A percentile compares a stretch with the other conserved stretches of the same genome.
phyloP scores from a whole-genome alignment of 768 basidiomycete genomes.

The Auriculariales sp. region DNA sequence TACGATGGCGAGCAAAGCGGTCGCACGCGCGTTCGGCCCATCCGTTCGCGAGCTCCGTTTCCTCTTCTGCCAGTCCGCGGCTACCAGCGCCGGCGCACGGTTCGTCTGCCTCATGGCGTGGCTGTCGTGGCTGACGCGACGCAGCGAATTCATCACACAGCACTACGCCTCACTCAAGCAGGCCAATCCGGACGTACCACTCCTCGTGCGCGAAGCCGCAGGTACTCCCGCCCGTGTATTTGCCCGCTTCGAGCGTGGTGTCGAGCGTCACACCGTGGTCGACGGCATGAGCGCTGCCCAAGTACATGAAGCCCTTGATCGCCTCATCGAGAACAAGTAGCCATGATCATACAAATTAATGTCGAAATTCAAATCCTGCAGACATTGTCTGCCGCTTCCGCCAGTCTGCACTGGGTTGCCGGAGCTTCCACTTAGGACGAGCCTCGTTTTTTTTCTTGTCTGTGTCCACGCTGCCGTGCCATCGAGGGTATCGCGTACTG shows the following conservation, averaged over 20 bases:
- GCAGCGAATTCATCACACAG: conserved; percentile 65
- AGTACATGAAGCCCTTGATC: conserved; percentile 5
- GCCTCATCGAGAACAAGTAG: no score
- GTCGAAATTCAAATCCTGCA: no score
- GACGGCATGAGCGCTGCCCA: conserved; percentile 9
- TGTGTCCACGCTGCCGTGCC: no score
- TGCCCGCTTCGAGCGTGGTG: conserved; percentile 47
- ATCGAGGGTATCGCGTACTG: no score
- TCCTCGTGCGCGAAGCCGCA: conserved; percentile 65
- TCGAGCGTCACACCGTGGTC: conserved; percentile 12
- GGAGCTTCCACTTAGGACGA: no score
- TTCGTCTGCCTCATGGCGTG: conserved; percentile 20
- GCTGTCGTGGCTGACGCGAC: neutral
- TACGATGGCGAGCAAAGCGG: no score
- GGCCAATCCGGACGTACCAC: conserved; percentile 74
- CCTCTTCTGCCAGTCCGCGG: conserved; percentile 62
- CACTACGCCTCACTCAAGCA: conserved; percentile 66
- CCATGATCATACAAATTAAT: no score
- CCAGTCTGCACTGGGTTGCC: no score
- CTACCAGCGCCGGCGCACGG: conserved; percentile 71
- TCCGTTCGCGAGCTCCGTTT: conserved; percentile 69
- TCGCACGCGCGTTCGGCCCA: conserved; percentile 63
- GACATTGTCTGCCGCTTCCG: no score
- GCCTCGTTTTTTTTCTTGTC: no score
- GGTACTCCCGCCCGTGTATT: conserved; percentile 73